A percentile compares a stretch with the other conserved stretches of the same genome.
These are phyloP conservation scores for Ziziphus jujuba DNA, from an alignment of 306 rosid species.

Conservation along the genomic window DNA sequence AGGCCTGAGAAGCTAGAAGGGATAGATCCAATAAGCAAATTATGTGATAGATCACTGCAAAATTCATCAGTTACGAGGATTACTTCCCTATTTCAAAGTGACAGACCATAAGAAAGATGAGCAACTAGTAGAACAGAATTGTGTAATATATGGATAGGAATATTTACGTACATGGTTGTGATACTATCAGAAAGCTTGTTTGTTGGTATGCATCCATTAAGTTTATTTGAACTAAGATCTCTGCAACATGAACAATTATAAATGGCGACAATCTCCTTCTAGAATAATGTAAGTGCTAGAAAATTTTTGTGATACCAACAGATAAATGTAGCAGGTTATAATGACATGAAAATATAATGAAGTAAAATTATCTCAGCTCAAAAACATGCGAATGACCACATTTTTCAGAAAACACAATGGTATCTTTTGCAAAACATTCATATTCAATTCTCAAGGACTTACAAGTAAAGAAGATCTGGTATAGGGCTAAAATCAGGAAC, in stretches of 20 bases:
- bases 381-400: too few relatives aligned
- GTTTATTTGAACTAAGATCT: constrained; percentile 19
- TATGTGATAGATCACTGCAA: constrained; percentile 15
- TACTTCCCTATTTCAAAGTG: background rate
- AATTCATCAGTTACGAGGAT: background rate
- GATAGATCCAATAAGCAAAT: constrained; percentile 13
- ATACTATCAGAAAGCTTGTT: constrained; percentile 9
- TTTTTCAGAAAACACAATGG: too few relatives aligned
- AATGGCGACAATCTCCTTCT: too few relatives aligned
- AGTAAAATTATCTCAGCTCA: background rate
- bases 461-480: constrained; percentile 15
- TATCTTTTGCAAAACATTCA: too few relatives aligned
- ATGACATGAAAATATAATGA: background rate
- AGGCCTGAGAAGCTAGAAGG: constrained; percentile 15
- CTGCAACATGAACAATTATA: constrained; percentile 5
- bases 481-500: constrained; percentile 16
- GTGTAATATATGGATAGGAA: background rate
- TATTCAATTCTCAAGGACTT: background rate
- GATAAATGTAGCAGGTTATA: background rate
- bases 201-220: constrained; percentile 22
- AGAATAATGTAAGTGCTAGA: background rate
- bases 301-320: background rate
- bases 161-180: constrained; percentile 17
- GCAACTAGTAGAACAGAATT: background rate
- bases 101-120: background rate